Percentiles rank a stretch among this genome's conserved stretches.
Evolutionary conservation across 1,139 yeast genomes (phyloP).

Genomic region (Protomyces macrosporus): DNA sequence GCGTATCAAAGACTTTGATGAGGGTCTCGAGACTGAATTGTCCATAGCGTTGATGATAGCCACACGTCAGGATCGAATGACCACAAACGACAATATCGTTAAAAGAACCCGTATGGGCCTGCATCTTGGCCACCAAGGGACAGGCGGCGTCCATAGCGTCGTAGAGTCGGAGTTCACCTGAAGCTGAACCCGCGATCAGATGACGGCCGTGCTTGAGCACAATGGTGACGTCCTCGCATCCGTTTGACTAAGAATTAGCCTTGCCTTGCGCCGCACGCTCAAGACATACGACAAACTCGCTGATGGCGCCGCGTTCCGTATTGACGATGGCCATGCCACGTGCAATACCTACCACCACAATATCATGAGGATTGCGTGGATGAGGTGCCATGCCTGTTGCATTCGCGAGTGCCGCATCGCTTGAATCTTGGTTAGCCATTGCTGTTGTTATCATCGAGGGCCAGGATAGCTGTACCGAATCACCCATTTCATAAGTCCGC

Average conservation of each 20-base stretch:
- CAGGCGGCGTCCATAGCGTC: slow-evolving; percentile 11
- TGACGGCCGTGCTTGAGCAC: slow-evolving; percentile 57
- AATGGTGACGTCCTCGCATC: slow-evolving; percentile 43
- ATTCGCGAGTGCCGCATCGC: slow-evolving; percentile 36
- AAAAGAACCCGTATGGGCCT: slow-evolving; percentile 69
- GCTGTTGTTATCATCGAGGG: neutral
- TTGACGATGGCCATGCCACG: slow-evolving; percentile 55
- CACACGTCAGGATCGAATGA: slow-evolving; percentile 73
- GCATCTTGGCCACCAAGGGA: slow-evolving; percentile 52
- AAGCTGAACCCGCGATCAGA: slow-evolving; percentile 73
- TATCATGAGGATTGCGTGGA: slow-evolving; percentile 40
- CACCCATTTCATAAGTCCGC: slow-evolving; percentile 38
- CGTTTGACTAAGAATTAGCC: slow-evolving; percentile 32
- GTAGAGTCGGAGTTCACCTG: slow-evolving; percentile 40
- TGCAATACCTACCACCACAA: slow-evolving; percentile 48
- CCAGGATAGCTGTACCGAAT: slow-evolving; percentile 28
- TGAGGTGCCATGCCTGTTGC: slow-evolving; percentile 37
- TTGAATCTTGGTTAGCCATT: slow-evolving; percentile 35
- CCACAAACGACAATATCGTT: slow-evolving; percentile 77
- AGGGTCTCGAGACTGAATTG: slow-evolving; percentile 59
- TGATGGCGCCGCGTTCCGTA: slow-evolving; percentile 49
- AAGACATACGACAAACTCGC: slow-evolving; percentile 30
- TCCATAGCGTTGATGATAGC: slow-evolving; percentile 38
- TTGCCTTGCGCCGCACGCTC: slow-evolving; percentile 31
- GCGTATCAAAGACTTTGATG: slow-evolving; percentile 73